Percentiles rank a stretch among this genome's conserved stretches.
These are phyloP conservation scores for Didymella arachidicola DNA, from an alignment of 2,329 filamentous ascomycete genomes.

Conservation along the genomic window DNA sequence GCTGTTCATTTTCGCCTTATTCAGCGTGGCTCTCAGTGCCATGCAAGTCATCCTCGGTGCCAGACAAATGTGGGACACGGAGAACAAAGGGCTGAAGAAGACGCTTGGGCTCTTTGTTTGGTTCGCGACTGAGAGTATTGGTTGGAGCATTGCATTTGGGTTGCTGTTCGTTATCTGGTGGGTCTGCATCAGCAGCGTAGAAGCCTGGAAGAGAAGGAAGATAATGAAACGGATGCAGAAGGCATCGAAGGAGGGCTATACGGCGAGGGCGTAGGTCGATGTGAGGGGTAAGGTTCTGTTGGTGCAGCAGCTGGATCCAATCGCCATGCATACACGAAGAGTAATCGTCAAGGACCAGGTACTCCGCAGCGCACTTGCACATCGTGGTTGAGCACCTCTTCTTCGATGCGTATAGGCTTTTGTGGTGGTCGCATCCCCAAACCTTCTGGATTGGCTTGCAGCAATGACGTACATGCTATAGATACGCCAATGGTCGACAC, in stretches of 20 bases:
- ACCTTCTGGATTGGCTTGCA: neutral
- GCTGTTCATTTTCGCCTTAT: conserved; percentile 30
- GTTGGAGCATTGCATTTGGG: conserved; percentile 31
- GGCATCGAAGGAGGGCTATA: conserved; percentile 11
- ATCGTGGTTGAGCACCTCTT: neutral
- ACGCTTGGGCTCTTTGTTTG: conserved; percentile 27
- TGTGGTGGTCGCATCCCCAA: neutral
- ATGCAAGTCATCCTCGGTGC: conserved; percentile 35
- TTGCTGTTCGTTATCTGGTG: conserved; percentile 30
- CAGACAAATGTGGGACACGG: conserved; percentile 23
- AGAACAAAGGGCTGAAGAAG: conserved; percentile 27
- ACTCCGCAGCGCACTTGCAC: neutral
- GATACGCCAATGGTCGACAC: neutral
- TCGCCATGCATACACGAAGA: neutral
- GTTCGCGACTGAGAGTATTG: conserved; percentile 26
- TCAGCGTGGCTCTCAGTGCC: conserved; percentile 30
- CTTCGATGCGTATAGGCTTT: neutral
- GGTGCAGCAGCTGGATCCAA: neutral
- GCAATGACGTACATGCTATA: neutral
- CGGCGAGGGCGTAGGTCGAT: neutral
- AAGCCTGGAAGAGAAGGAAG: conserved; percentile 26
- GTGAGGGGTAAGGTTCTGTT: neutral
- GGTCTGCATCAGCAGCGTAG: conserved; percentile 23
- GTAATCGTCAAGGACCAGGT: neutral
- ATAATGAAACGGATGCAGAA: conserved; percentile 19